phyloP scores from a whole-genome alignment of 176 grass and related monocot genomes.

The Pontederia crassipes region DNA sequence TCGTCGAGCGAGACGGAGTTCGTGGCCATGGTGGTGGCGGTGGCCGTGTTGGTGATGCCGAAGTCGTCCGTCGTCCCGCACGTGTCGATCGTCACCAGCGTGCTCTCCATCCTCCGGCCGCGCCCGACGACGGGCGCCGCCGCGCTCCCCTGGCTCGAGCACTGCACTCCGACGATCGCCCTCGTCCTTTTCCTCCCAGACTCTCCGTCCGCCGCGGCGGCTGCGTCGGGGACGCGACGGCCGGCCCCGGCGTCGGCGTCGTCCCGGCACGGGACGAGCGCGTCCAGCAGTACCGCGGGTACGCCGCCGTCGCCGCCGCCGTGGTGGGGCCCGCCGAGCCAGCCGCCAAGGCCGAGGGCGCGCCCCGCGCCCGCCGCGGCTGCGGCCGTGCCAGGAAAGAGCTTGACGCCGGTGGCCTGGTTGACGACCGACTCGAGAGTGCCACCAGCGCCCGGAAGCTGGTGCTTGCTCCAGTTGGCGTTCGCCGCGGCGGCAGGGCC shows the following conservation, averaged over 20 bases:
- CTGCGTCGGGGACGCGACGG: not conserved
- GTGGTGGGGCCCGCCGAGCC: not conserved
- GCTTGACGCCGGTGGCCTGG: slow-evolving; percentile 30
- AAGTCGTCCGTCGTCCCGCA: slow-evolving; percentile 17
- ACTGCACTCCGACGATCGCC: not conserved
- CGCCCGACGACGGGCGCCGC: slow-evolving; percentile 13
- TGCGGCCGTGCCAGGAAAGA: slow-evolving; percentile 1
- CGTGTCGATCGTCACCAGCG: slow-evolving; percentile 36
- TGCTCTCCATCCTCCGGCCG: slow-evolving; percentile 20
- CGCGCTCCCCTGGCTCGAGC: slow-evolving; percentile 67
- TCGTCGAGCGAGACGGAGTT: slow-evolving; percentile 42
- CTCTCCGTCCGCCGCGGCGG: slow-evolving; percentile 30
- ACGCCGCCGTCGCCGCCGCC: not conserved
- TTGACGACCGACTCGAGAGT: slow-evolving; percentile 80
- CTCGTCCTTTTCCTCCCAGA: slow-evolving; percentile 6
- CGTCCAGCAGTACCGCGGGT: slow-evolving; percentile 21
- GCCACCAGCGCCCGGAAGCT: slow-evolving; percentile 13
- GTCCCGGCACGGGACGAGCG: slow-evolving; percentile 52
- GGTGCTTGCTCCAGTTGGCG: slow-evolving; percentile 14
- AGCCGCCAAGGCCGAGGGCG: not conserved
- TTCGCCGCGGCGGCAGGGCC: not conserved
- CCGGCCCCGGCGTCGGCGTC: slow-evolving; percentile 1
- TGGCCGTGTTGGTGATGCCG: slow-evolving; percentile 26
- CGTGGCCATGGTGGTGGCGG: slow-evolving; percentile 46
- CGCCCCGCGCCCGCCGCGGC: slow-evolving; percentile 9